phyloP scores from a whole-genome alignment of 2,329 filamentous ascomycete genomes.

The Fusarium subtropicale region DNA sequence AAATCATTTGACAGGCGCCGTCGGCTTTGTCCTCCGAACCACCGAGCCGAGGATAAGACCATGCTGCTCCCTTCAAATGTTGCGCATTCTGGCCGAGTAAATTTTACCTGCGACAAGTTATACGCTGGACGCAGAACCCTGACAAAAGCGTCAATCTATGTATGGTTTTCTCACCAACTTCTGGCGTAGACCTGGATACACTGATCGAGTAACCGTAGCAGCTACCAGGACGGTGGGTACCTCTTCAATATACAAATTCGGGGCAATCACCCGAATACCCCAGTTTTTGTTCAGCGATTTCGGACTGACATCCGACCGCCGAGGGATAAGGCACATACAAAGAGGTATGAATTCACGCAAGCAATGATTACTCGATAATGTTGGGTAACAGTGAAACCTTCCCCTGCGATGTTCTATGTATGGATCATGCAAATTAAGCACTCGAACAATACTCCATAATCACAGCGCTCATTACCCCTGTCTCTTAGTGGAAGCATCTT shows the following conservation, averaged over 20 bases:
- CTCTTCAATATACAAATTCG: neutral
- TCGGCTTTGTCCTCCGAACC: constrained; percentile 19
- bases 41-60: neutral
- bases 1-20: neutral
- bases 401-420: no score
- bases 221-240: neutral
- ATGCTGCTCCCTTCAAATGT: neutral
- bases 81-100: neutral
- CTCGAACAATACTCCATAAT: neutral
- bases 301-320: constrained; percentile 15
- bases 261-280: constrained; percentile 9
- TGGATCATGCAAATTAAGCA: neutral
- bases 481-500: neutral
- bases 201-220: constrained; percentile 46
- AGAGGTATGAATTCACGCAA: constrained; percentile 8
- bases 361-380: constrained; percentile 4
- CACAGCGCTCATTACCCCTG: neutral
- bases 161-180: neutral
- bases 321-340: neutral
- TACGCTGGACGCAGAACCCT: neutral
- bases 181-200: neutral
- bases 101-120: neutral
- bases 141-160: neutral
- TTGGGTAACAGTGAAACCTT: neutral
- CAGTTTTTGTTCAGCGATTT: constrained; percentile 3